phyloP scores from a whole-genome alignment of 306 rosid genomes.

The Chamaecrista fasciculata region DNA sequence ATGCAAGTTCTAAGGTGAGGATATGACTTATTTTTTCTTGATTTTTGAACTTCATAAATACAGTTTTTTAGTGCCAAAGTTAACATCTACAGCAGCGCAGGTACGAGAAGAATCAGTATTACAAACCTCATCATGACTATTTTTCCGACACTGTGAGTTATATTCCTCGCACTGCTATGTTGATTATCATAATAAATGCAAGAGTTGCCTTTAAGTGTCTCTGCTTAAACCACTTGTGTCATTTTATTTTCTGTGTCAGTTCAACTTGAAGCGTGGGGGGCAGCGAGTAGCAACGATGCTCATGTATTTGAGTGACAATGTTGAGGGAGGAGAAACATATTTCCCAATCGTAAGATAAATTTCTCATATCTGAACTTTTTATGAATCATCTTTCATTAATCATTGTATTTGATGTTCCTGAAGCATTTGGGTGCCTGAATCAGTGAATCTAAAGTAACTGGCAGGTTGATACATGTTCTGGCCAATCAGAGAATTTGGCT shows the following conservation, averaged over 20 bases:
- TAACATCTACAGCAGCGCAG: conserved; percentile 95
- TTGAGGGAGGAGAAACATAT: conserved; percentile 97
- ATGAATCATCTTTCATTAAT: conserved; percentile 15
- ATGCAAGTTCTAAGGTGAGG: conserved; percentile 89
- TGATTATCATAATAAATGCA: conserved; percentile 13
- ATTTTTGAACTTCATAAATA: conserved; percentile 20
- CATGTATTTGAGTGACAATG: conserved; percentile 84
- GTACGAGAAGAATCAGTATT: conserved; percentile 85
- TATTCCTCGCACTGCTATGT: conserved; percentile 15
- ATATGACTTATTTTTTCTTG: conserved; percentile 29
- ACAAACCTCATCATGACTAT: conserved; percentile 95
- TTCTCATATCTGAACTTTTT: conserved; percentile 32
- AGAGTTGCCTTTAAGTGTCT: conserved; percentile 24
- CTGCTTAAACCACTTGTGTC: conserved; percentile 20
- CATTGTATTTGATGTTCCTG: conserved; percentile 19
- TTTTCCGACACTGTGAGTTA: conserved; percentile 90
- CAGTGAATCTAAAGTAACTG: neutral
- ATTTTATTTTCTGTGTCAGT: conserved; percentile 45
- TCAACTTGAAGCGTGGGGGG: conserved; percentile 97
- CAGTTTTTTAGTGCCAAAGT: conserved; percentile 39
- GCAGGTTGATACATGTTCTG: conserved; percentile 18
- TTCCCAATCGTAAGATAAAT: conserved; percentile 67
- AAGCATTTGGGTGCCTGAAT: conserved; percentile 23
- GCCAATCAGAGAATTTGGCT: conserved; percentile 6
- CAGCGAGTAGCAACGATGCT: conserved; percentile 96